Percentiles rank a stretch among this genome's conserved stretches.
Evolutionary conservation across 2,329 filamentous ascomycete species (phyloP).

Genomic region (Myrmaecium sp.): DNA sequence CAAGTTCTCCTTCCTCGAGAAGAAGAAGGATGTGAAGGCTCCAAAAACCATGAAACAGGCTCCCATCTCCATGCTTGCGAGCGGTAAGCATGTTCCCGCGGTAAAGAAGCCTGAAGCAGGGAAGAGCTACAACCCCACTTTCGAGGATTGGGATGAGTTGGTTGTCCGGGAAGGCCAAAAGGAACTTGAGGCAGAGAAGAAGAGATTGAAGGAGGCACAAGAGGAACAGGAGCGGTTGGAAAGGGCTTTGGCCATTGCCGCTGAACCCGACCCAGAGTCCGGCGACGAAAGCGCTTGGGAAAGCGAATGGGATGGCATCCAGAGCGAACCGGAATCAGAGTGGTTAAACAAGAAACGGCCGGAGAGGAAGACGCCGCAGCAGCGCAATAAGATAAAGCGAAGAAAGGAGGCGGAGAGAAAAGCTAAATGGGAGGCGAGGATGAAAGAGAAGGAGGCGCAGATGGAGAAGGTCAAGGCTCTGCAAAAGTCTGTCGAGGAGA

Average conservation of each 20-base stretch:
- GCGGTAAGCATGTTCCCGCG: conserved; percentile 61
- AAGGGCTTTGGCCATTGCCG: conserved; percentile 53
- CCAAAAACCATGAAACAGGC: conserved; percentile 61
- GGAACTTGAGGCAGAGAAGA: conserved; percentile 62
- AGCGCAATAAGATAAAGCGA: conserved; percentile 76
- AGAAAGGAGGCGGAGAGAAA: conserved; percentile 74
- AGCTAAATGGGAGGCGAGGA: conserved; percentile 57
- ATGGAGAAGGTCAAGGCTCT: conserved; percentile 55
- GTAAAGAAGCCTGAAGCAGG: conserved; percentile 66
- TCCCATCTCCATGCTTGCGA: conserved; percentile 68
- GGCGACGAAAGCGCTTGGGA: conserved; percentile 92
- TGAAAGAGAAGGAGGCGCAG: conserved; percentile 58
- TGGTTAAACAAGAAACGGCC: conserved; percentile 56
- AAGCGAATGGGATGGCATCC: conserved; percentile 51
- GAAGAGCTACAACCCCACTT: conserved; percentile 83
- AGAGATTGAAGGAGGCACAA: conserved; percentile 50
- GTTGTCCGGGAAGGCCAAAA: conserved; percentile 59
- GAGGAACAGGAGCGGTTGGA: conserved; percentile 51
- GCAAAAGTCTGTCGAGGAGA: conserved; percentile 42
- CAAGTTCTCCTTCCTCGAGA: conserved; percentile 48
- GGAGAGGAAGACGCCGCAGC: conserved; percentile 67
- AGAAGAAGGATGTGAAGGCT: conserved; percentile 47
- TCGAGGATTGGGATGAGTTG: conserved; percentile 68
- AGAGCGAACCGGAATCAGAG: conserved; percentile 39
- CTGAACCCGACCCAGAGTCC: conserved; percentile 57